Conservation (phyloP, 768 basidiomycete species). For the Tricholoma bakamatsutake region DNA sequence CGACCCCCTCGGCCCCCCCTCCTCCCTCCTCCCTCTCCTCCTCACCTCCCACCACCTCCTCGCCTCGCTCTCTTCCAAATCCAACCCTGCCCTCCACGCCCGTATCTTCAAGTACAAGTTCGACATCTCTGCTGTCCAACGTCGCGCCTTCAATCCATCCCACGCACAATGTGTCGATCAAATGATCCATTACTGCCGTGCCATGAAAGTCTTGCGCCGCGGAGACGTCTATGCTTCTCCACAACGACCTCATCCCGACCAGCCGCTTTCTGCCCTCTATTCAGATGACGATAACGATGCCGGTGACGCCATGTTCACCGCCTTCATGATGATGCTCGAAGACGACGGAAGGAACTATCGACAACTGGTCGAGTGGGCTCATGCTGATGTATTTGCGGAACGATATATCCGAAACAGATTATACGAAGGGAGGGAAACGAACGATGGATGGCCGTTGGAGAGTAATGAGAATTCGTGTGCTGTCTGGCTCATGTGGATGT, state of each 20-base stretch:
- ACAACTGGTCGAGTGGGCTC: conserved; percentile 39
- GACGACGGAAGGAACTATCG: conserved; percentile 49
- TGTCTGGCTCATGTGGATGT: conserved; percentile 53
- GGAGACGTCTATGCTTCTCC: conserved; percentile 14
- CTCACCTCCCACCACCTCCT: conserved; percentile 36
- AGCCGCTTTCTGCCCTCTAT: neutral
- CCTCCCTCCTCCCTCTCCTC: conserved; percentile 42
- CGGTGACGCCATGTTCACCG: conserved; percentile 4
- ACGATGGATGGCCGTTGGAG: conserved; percentile 48
- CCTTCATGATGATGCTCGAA: conserved; percentile 31
- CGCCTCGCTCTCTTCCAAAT: conserved; percentile 23
- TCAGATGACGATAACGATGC: conserved; percentile 1
- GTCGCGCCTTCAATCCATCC: conserved; percentile 41
- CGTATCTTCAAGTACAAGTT: conserved; percentile 52
- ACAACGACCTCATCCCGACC: neutral
- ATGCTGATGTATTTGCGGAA: conserved; percentile 35
- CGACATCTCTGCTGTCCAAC: conserved; percentile 43
- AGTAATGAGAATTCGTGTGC: conserved; percentile 39
- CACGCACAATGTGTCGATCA: conserved; percentile 28
- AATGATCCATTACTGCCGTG: conserved; percentile 26
- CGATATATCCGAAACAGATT: conserved; percentile 33
- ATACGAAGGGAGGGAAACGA: conserved; percentile 23
- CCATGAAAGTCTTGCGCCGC: conserved; percentile 35
- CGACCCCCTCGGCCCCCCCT: conserved; percentile 40
- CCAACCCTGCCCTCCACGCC: conserved; percentile 39